A percentile compares a stretch with the other conserved stretches of the same genome.
These are phyloP conservation scores for Neurospora tetrasperma DNA, from an alignment of 495 filamentous ascomycete species.

Conservation along the genomic window DNA sequence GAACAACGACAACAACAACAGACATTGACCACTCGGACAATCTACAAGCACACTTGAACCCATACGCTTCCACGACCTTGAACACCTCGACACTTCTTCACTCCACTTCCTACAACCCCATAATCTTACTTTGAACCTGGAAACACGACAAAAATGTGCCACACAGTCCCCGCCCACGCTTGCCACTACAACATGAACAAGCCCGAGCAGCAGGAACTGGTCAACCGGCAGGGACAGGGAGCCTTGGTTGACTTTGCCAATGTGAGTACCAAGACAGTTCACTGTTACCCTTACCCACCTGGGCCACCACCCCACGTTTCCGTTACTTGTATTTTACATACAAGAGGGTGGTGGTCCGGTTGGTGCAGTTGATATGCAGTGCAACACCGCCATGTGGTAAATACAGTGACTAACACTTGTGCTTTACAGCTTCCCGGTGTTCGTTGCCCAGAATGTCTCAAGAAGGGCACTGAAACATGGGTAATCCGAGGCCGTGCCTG, in stretches of 20 bases:
- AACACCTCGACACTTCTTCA: neutral
- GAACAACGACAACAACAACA: neutral
- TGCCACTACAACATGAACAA: neutral
- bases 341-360: neutral
- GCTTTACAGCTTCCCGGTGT: constrained; percentile 18
- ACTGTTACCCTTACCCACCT: neutral
- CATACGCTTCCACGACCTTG: neutral
- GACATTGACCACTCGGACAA: neutral
- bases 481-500: constrained; percentile 31
- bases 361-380: neutral
- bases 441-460: constrained; percentile 29
- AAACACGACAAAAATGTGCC: neutral
- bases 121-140: neutral
- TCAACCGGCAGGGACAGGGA: neutral
- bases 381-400: constrained; percentile 7
- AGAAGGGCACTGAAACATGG: constrained; percentile 30
- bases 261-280: neutral
- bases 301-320: neutral
- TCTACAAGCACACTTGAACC: neutral
- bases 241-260: neutral
- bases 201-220: neutral
- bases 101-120: neutral
- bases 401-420: constrained; percentile 3
- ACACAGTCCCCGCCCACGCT: neutral
- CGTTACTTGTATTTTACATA: neutral